These are phyloP conservation scores for Hippophae rhamnoides DNA, from an alignment of 306 rosid genomes.

Conservation along the genomic window DNA sequence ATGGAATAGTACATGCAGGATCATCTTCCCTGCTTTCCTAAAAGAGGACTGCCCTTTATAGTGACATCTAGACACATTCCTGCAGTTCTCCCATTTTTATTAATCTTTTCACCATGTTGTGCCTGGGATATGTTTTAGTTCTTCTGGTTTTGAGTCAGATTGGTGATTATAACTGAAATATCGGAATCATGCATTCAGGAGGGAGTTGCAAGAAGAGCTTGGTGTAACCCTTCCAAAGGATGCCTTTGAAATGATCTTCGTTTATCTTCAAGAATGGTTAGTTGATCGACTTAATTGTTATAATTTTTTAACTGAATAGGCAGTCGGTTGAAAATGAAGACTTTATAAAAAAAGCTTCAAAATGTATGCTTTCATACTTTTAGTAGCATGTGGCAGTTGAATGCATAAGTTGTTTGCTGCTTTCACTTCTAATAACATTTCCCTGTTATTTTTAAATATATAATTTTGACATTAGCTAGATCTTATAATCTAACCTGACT, in stretches of 20 bases:
- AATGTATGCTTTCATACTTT: no score
- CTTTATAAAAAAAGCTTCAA: no score
- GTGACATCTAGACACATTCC: no score
- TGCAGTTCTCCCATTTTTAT: no score
- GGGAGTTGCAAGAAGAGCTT: slow-evolving; percentile 94
- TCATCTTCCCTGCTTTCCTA: no score
- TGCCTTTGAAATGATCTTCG: slow-evolving; percentile 75
- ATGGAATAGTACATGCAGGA: no score
- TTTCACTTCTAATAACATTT: no score
- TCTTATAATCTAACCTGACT: neutral
- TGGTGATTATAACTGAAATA: slow-evolving; percentile 7
- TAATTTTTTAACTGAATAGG: neutral
- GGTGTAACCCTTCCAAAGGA: slow-evolving; percentile 75
- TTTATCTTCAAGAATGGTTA: slow-evolving; percentile 74
- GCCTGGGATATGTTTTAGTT: neutral
- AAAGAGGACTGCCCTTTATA: no score
- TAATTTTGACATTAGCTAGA: neutral
- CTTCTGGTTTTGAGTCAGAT: neutral
- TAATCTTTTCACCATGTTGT: no score
- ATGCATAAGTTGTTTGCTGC: no score
- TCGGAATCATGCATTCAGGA: slow-evolving; percentile 41
- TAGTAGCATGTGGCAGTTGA: no score
- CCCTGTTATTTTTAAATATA: neutral
- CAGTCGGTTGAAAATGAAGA: no score
- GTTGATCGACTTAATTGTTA: slow-evolving; percentile 16